Conservation (phyloP, 176 grass and related monocot genomes). For the Bolboschoenus planiculmis region DNA sequence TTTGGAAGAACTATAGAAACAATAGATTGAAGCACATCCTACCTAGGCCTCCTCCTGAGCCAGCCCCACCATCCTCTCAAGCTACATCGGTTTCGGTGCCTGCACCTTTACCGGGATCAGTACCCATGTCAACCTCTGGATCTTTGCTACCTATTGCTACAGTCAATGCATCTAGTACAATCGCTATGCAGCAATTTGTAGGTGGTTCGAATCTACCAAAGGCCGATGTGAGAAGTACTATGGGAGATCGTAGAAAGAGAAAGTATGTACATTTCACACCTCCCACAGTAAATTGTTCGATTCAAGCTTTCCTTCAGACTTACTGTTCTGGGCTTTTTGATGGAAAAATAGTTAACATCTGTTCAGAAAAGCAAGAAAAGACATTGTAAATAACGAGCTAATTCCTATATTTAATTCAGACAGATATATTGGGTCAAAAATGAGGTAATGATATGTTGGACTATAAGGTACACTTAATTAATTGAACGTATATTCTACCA, state of each 20-base stretch:
- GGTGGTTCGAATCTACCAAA: slow-evolving; percentile 56
- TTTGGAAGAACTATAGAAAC: slow-evolving; percentile 99
- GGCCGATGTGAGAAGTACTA: slow-evolving; percentile 66
- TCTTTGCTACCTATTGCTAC: slow-evolving; percentile 46
- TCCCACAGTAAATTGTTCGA: slow-evolving; percentile 2
- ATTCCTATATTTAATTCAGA: not conserved
- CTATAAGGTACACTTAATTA: not conserved
- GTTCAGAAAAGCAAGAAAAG: not conserved
- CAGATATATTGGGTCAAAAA: not conserved
- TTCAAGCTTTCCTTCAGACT: not conserved
- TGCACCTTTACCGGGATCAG: not conserved
- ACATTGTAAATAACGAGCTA: not conserved
- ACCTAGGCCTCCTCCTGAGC: slow-evolving; percentile 78
- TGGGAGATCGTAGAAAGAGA: slow-evolving; percentile 93
- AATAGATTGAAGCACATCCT: slow-evolving; percentile 95
- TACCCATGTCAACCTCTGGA: slow-evolving; percentile 15
- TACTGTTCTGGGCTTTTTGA: not conserved
- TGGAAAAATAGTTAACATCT: not conserved
- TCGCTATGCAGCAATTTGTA: slow-evolving; percentile 77
- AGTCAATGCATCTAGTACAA: slow-evolving; percentile 38
- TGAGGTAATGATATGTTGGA: not conserved
- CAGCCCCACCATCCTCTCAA: slow-evolving; percentile 26
- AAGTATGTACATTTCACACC: slow-evolving; percentile 51
- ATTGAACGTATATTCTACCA: not conserved
- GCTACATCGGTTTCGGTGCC: slow-evolving; percentile 32